Evolutionary conservation across 164 flowering plant species (phyloP).

Genomic region (Stephania cephalantha): DNA sequence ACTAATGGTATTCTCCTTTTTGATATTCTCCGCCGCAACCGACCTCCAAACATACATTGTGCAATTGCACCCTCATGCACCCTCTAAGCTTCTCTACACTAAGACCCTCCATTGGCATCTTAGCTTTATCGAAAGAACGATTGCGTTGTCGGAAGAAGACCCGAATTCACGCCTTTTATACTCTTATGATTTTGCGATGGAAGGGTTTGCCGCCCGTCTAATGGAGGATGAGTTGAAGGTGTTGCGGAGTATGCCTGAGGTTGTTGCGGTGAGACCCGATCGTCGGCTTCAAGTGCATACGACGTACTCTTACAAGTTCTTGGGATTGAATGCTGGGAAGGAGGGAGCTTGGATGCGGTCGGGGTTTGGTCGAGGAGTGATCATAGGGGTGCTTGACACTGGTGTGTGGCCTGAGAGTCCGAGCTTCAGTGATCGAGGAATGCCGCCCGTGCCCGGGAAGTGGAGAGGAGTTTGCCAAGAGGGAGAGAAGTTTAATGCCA

Average conservation of each 20-base stretch:
- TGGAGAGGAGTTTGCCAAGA: slow-evolving; percentile 80
- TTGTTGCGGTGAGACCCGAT: slow-evolving; percentile 57
- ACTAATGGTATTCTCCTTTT: slow-evolving; percentile 14
- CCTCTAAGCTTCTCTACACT: slow-evolving; percentile 27
- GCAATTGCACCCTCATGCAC: slow-evolving; percentile 62
- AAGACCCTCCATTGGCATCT: slow-evolving; percentile 57
- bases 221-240: slow-evolving; percentile 35
- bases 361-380: slow-evolving; percentile 49
- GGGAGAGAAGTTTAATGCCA: slow-evolving; percentile 52
- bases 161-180: slow-evolving; percentile 59
- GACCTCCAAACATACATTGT: slow-evolving; percentile 61
- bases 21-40: slow-evolving; percentile 21
- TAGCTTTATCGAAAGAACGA: slow-evolving; percentile 42
- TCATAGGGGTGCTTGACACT: slow-evolving; percentile 79
- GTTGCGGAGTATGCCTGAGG: slow-evolving; percentile 37
- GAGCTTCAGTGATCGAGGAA: slow-evolving; percentile 59
- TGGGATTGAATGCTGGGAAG: slow-evolving; percentile 37
- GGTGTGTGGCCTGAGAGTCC: slow-evolving; percentile 98
- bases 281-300: slow-evolving; percentile 46
- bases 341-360: slow-evolving; percentile 37
- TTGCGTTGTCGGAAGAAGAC: slow-evolving; percentile 30
- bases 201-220: slow-evolving; percentile 83
- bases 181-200: slow-evolving; percentile 66
- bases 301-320: slow-evolving; percentile 76
- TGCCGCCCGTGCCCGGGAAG: slow-evolving; percentile 60